Conservation (phyloP, 805 yeast genomes). For the Sugiyamaella americana region DNA sequence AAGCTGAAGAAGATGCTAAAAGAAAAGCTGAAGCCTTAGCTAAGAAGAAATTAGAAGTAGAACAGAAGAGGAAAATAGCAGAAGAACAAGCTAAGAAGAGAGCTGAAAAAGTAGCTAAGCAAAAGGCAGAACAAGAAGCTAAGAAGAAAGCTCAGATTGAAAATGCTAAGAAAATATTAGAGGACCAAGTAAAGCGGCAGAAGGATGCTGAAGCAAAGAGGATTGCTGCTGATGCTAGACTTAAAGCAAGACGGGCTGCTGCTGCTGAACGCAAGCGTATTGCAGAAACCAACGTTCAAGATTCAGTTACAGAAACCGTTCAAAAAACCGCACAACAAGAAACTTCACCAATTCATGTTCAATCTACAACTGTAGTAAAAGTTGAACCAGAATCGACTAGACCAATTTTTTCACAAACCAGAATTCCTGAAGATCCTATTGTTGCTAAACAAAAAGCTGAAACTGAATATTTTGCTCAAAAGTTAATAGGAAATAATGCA, state of each 20-base stretch:
- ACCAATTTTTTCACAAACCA: not conserved
- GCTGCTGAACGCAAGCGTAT: too few relatives aligned
- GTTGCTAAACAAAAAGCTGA: not conserved
- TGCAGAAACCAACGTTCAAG: too few relatives aligned
- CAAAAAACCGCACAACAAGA: too few relatives aligned
- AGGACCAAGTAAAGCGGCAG: not conserved
- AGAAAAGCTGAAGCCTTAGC: slow-evolving; percentile 1
- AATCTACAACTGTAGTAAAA: too few relatives aligned
- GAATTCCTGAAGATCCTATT: not conserved
- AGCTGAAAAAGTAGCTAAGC: not conserved
- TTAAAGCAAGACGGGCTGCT: too few relatives aligned
- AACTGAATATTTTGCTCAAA: too few relatives aligned
- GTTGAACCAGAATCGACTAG: not conserved
- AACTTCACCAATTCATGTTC: too few relatives aligned
- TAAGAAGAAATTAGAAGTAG: not conserved
- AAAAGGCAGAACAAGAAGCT: not conserved
- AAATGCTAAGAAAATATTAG: not conserved
- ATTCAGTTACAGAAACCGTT: too few relatives aligned
- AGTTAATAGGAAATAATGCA: too few relatives aligned
- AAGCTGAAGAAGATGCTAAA: not conserved
- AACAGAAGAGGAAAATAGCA: not conserved
- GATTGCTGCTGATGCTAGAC: too few relatives aligned
- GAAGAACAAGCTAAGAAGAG: not conserved
- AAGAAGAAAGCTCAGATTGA: slow-evolving; percentile 1
- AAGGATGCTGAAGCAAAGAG: too few relatives aligned